Evolutionary conservation across 2,329 filamentous ascomycete genomes (phyloP), one percentile per base, ranked within the genome.

Genomic region (Sphaerulina vaccinii): DNA sequence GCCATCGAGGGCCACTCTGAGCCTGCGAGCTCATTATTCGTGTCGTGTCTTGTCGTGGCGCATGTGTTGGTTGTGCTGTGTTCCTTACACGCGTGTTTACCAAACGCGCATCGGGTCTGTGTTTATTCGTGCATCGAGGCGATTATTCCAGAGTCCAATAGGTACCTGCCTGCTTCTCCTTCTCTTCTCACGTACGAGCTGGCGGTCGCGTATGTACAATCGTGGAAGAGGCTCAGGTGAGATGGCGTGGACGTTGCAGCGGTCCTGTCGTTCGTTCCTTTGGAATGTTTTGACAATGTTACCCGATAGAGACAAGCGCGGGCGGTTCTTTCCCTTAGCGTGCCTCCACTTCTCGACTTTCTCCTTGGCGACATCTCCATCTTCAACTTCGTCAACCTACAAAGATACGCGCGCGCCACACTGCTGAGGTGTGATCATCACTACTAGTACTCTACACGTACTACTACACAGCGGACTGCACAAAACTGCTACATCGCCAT

Each of bases 1-100:
- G 85, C 76, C 85, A 88, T 68, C 86, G 81, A 62, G 85, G 82
- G 70, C 82, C 81, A 70, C 78, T 82, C 63, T 79, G 75, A 57
- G 79, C 75, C 69, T 79, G 79, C 49, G 73, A 75, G 65, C 77
- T 76, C 78, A 82, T n/a, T 83, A 57, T 59, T 55, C 49, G 59
- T 50, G 53, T 43, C 19, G 33, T 52, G 36, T 45, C 48, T 52
- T 60, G 29, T 36, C 42, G 52, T 58, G 38, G 27, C 29, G 42
- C 35, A 29, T 45, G 27, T 32, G 27, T 32, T 13, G 27, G 29
- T 54, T 46, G 56, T 63, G 33, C 49, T 52, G 56, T 60, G 39
- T 46, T 56, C 43, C 43, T n/a, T 54, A 48, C 45, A 52, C 59
- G 58, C 54, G 49, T 55, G 21, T 52, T 45, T 49, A 16, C 47